These are phyloP conservation scores for Beauveria caledonica DNA, from an alignment of 2,329 filamentous ascomycete species.

Conservation along the genomic window DNA sequence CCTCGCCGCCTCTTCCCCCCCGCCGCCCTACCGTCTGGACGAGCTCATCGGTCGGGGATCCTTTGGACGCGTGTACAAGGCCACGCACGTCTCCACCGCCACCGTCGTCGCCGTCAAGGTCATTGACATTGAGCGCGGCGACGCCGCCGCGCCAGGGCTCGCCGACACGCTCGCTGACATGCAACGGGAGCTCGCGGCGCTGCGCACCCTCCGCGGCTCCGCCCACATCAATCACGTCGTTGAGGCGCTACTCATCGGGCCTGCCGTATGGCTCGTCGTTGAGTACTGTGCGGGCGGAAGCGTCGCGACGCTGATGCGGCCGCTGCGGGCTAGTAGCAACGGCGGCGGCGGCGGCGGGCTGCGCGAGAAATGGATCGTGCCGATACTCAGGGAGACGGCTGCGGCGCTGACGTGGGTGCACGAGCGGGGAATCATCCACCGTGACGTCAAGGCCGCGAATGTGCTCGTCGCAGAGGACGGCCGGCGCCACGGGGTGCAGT, in stretches of 20 bases:
- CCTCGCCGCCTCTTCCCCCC: constrained; percentile 42
- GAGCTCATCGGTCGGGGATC: constrained; percentile 60
- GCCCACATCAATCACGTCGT: constrained; percentile 60
- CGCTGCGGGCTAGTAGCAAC: constrained; percentile 25
- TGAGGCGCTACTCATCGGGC: constrained; percentile 54
- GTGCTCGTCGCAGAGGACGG: constrained; percentile 57
- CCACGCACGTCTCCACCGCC: constrained; percentile 18
- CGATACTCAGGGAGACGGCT: constrained; percentile 41
- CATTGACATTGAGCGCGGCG: constrained; percentile 65
- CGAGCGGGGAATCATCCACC: constrained; percentile 41
- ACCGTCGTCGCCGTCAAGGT: constrained; percentile 62
- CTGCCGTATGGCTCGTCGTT: constrained; percentile 60
- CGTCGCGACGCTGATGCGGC: constrained; percentile 48
- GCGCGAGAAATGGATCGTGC: constrained; percentile 43
- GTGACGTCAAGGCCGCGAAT: constrained; percentile 52
- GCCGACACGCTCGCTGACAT: constrained; percentile 45
- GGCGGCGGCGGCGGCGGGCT: constrained; percentile 23
- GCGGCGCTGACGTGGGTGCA: constrained; percentile 43
- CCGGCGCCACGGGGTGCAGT: constrained; percentile 39
- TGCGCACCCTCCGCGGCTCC: constrained; percentile 51
- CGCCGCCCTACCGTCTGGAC: constrained; percentile 50
- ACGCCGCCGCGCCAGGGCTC: constrained; percentile 45
- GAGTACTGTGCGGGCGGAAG: constrained; percentile 62
- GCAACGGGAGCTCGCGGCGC: constrained; percentile 42
- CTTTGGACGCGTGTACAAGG: constrained; percentile 60